phyloP scores from a whole-genome alignment of 495 filamentous ascomycete species.

The Aspergillus campestris region DNA sequence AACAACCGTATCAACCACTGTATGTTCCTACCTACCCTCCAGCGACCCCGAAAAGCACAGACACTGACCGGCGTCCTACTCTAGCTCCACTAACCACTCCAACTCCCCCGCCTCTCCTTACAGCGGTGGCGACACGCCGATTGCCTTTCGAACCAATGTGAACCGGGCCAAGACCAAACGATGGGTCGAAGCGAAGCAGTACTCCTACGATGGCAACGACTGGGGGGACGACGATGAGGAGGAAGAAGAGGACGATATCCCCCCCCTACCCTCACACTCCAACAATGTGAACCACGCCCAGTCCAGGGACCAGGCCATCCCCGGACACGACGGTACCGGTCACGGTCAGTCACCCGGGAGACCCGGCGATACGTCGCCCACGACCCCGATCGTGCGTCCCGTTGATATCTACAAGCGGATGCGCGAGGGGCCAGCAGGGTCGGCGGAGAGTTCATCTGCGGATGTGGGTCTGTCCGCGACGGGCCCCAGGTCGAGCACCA shows the following conservation, averaged over 20 bases:
- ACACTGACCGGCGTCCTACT: not conserved
- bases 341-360: slow-evolving; percentile 43
- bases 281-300: slow-evolving; percentile 33
- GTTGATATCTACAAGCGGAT: slow-evolving; percentile 72
- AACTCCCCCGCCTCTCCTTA: slow-evolving; percentile 23
- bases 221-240: slow-evolving; percentile 77
- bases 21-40: too few species aligned
- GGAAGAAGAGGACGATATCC: slow-evolving; percentile 58
- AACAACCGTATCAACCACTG: too few species aligned
- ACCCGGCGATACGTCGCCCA: slow-evolving; percentile 11
- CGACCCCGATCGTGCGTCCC: slow-evolving; percentile 58
- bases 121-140: slow-evolving; percentile 29
- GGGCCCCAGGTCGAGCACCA: slow-evolving; percentile 5
- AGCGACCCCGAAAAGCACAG: not conserved
- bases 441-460: not conserved
- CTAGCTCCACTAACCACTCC: slow-evolving; percentile 11
- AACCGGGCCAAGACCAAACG: slow-evolving; percentile 86
- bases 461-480: slow-evolving; percentile 9
- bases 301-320: slow-evolving; percentile 17
- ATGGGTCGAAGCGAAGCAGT: slow-evolving; percentile 86
- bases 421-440: slow-evolving; percentile 53
- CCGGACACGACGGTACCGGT: slow-evolving; percentile 18
- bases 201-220: slow-evolving; percentile 86
- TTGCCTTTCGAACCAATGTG: slow-evolving; percentile 69
- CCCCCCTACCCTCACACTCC: slow-evolving; percentile 34